phyloP scores from a whole-genome alignment of 305 asterid species.

The Solanum hybrid region DNA sequence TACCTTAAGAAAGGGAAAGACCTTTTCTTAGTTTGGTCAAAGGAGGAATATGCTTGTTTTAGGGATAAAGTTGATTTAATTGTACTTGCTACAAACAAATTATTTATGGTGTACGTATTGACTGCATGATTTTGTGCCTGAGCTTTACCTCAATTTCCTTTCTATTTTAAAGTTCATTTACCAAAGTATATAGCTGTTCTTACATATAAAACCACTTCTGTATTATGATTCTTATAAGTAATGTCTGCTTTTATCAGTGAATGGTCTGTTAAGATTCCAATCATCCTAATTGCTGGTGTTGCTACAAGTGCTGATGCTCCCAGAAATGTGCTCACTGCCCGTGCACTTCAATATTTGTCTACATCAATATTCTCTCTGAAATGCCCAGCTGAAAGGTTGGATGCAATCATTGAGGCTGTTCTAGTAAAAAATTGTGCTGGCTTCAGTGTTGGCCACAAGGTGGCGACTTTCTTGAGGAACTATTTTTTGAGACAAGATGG shows the following conservation, averaged over 20 bases:
- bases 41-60: neutral
- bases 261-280: constrained; percentile 76
- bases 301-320: constrained; percentile 71
- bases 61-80: neutral
- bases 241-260: constrained; percentile 47
- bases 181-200: neutral
- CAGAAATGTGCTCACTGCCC: constrained; percentile 47
- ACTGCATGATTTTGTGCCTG: neutral
- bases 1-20: neutral
- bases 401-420: constrained; percentile 65
- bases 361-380: constrained; percentile 56
- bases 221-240: constrained; percentile 12
- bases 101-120: neutral
- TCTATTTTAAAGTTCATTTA: neutral
- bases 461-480: constrained; percentile 59
- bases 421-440: constrained; percentile 45
- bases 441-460: constrained; percentile 63
- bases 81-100: neutral
- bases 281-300: constrained; percentile 71
- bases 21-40: neutral
- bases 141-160: neutral
- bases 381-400: constrained; percentile 77
- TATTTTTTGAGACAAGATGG: constrained; percentile 87
- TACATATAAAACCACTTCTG: constrained; percentile 9
- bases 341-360: constrained; percentile 40